A percentile compares a stretch with the other conserved stretches of the same genome.
Evolutionary conservation across 495 filamentous ascomycete genomes (phyloP).

Genomic region (Podospora conica): DNA sequence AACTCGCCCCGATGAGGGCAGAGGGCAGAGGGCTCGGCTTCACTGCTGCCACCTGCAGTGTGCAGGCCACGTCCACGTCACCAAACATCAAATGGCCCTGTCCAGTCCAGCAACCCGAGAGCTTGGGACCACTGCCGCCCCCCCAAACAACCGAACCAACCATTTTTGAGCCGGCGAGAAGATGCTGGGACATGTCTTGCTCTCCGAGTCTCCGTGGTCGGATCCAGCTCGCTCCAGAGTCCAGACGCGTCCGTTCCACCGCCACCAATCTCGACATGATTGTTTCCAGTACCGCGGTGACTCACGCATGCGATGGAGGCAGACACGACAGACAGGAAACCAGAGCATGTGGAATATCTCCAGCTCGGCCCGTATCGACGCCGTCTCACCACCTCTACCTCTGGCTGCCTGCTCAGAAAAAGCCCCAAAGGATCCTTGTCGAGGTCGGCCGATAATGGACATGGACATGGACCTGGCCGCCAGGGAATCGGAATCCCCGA

Average conservation of each 20-base stretch:
- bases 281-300: too few species aligned
- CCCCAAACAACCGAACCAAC: not conserved
- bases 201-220: not conserved
- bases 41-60: not conserved
- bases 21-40: too few species aligned
- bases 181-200: not conserved
- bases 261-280: not conserved
- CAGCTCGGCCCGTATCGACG: not conserved
- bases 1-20: not conserved
- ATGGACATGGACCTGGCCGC: not conserved
- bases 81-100: not conserved
- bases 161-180: not conserved
- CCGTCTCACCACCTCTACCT: not conserved
- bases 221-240: not conserved
- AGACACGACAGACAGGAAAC: too few species aligned
- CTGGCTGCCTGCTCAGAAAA: not conserved
- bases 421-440: not conserved
- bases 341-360: not conserved
- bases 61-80: not conserved
- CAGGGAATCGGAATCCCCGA: not conserved
- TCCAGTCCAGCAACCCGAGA: not conserved
- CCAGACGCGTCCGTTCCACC: not conserved
- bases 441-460: not conserved
- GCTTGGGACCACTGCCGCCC: not conserved
- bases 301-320: too few species aligned